These are phyloP conservation scores for Iberis pinnata DNA, from an alignment of 345 rosid genomes.

Conservation along the genomic window DNA sequence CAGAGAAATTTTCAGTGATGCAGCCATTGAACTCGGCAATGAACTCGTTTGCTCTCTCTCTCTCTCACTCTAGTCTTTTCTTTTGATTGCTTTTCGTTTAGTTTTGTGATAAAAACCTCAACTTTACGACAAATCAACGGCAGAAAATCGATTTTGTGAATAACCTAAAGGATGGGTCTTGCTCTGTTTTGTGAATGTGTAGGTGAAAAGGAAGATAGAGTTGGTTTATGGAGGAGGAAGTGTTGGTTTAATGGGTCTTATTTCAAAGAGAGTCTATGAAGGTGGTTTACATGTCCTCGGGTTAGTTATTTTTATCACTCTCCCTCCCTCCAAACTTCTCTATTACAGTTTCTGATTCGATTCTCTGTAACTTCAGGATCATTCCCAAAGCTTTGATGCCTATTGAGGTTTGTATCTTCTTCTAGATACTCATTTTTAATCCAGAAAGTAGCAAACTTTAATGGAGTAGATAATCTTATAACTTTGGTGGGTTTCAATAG, in stretches of 20 bases:
- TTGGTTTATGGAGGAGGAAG: slow-evolving; percentile 98
- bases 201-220: slow-evolving; percentile 83
- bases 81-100: slow-evolving; percentile 5
- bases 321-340: slow-evolving; percentile 2
- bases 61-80: slow-evolving; percentile 11
- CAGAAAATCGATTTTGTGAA: too few species aligned
- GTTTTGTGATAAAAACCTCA: slow-evolving; percentile 2
- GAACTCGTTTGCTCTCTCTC: slow-evolving; percentile 62
- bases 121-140: too few species aligned
- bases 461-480: too few species aligned
- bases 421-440: background rate
- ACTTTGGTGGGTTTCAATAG: slow-evolving; percentile 30
- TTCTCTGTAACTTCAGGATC: slow-evolving; percentile 53
- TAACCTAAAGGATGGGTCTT: too few species aligned
- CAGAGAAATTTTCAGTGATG: slow-evolving; percentile 75
- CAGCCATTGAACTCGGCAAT: slow-evolving; percentile 85
- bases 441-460: background rate
- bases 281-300: slow-evolving; percentile 95
- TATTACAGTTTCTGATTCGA: slow-evolving; percentile 3
- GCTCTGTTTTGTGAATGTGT: background rate
- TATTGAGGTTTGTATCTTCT: slow-evolving; percentile 53
- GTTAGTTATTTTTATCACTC: slow-evolving; percentile 30
- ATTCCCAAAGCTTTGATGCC: slow-evolving; percentile 96
- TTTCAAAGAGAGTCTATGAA: slow-evolving; percentile 67
- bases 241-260: slow-evolving; percentile 93